These are phyloP conservation scores for Pseudonectria foliicola DNA, from an alignment of 2,329 filamentous ascomycete genomes.

Conservation along the genomic window DNA sequence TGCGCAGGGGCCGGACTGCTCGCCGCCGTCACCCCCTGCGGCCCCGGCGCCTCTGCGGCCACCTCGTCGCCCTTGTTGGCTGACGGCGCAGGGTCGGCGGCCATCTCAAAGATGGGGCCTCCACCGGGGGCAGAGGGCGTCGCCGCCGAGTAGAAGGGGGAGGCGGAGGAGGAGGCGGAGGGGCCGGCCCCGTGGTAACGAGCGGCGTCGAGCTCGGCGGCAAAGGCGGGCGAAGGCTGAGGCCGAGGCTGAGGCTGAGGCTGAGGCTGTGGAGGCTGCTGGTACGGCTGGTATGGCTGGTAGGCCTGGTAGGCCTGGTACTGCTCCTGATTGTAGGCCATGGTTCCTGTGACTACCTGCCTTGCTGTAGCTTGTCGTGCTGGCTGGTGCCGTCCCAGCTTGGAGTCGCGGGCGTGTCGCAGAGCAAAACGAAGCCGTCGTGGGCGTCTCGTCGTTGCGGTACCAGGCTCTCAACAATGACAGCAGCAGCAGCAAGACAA, in stretches of 20 bases:
- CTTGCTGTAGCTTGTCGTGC: too few species aligned
- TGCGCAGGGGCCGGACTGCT: neutral
- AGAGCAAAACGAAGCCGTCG: too few species aligned
- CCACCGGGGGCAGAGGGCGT: slow-evolving; percentile 15
- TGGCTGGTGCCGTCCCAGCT: neutral
- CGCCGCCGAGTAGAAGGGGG: too few species aligned
- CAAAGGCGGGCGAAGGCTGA: slow-evolving; percentile 17
- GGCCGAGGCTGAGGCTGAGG: neutral
- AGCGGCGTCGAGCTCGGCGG: slow-evolving; percentile 25
- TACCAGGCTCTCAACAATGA: too few species aligned
- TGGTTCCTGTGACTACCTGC: too few species aligned
- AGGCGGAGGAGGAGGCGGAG: too few species aligned
- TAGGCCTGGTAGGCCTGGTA: neutral
- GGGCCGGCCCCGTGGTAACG: slow-evolving; percentile 8
- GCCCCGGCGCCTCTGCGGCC: slow-evolving; percentile 1
- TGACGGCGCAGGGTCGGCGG: slow-evolving; percentile 19
- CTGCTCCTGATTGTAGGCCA: neutral
- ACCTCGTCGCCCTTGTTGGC: slow-evolving; percentile 4
- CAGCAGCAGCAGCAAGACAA: too few species aligned
- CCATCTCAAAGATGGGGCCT: slow-evolving; percentile 26
- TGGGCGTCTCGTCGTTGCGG: too few species aligned
- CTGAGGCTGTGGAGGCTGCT: slow-evolving; percentile 2
- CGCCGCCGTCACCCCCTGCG: neutral
- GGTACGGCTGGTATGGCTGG: slow-evolving; percentile 5
- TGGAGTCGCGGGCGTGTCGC: neutral